Percentiles rank a stretch among this genome's conserved stretches.
phyloP scores from a whole-genome alignment of 352 stramenopile genomes.

The Phytophthora citricola region DNA sequence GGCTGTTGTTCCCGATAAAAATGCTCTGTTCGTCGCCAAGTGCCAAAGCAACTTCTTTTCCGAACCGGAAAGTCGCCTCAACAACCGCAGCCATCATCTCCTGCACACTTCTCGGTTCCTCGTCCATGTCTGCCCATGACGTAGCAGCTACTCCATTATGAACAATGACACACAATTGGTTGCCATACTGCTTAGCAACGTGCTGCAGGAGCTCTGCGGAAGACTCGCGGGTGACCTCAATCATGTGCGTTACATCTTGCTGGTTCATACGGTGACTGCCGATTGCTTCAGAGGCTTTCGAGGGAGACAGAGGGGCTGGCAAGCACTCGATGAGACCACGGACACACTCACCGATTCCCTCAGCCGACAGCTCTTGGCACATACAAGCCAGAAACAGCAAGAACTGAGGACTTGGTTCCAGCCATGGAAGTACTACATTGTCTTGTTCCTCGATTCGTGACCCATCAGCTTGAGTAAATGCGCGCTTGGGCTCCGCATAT shows the following conservation, averaged over 20 bases:
- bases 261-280: conserved; percentile 36
- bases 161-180: conserved; percentile 56
- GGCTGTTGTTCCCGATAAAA: conserved; percentile 52
- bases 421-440: conserved; percentile 50
- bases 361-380: conserved; percentile 65
- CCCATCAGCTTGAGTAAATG: conserved; percentile 35
- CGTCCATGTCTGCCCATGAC: conserved; percentile 62
- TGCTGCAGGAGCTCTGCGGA: conserved; percentile 65
- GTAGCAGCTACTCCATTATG: conserved; percentile 49
- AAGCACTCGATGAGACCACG: conserved; percentile 78
- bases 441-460: conserved; percentile 32
- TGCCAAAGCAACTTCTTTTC: conserved; percentile 67
- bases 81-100: conserved; percentile 69
- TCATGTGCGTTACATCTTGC: conserved; percentile 76
- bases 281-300: conserved; percentile 27
- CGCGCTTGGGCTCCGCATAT: conserved; percentile 78
- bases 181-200: conserved; percentile 67
- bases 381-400: conserved; percentile 77
- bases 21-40: conserved; percentile 68
- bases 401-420: conserved; percentile 73
- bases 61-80: conserved; percentile 59
- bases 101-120: conserved; percentile 75
- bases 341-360: conserved; percentile 76
- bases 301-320: conserved; percentile 35
- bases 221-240: conserved; percentile 74